These are phyloP conservation scores for Solanum boliviense DNA, from an alignment of 257 asterid genomes.

Conservation along the genomic window DNA sequence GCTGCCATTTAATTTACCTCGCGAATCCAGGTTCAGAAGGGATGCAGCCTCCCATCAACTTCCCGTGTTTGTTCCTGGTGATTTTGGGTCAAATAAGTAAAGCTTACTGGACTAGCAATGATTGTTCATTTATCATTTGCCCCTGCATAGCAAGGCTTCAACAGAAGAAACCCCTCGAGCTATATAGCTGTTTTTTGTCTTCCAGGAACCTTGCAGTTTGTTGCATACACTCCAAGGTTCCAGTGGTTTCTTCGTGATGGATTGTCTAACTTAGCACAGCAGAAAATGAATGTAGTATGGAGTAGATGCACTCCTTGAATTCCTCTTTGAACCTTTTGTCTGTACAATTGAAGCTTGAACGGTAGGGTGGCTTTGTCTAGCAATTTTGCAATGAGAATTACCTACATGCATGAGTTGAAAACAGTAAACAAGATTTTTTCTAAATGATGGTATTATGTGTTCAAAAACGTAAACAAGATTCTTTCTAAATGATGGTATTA, in stretches of 20 bases:
- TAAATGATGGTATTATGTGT: no score
- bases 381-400: not conserved
- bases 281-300: not conserved
- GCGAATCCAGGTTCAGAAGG: conserved; percentile 63
- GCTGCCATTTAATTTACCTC: conserved; percentile 25
- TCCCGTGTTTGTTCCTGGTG: conserved; percentile 78
- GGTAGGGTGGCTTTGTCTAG: not conserved
- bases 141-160: not conserved
- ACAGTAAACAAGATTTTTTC: not conserved
- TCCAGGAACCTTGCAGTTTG: conserved; percentile 35
- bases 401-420: not conserved
- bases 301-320: not conserved
- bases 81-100: conserved; percentile 39
- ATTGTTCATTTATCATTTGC: not conserved
- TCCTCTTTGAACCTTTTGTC: not conserved
- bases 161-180: conserved; percentile 35
- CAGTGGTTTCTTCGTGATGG: conserved; percentile 33
- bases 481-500: not conserved
- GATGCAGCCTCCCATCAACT: conserved; percentile 81
- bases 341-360: not conserved
- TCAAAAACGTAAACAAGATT: not conserved
- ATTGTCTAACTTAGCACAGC: not conserved
- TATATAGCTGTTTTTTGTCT: conserved; percentile 6
- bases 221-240: conserved; percentile 26
- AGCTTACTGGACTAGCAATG: not conserved